These are phyloP conservation scores for Juncus effusus DNA, from an alignment of 176 grass and related monocot genomes.

Conservation along the genomic window DNA sequence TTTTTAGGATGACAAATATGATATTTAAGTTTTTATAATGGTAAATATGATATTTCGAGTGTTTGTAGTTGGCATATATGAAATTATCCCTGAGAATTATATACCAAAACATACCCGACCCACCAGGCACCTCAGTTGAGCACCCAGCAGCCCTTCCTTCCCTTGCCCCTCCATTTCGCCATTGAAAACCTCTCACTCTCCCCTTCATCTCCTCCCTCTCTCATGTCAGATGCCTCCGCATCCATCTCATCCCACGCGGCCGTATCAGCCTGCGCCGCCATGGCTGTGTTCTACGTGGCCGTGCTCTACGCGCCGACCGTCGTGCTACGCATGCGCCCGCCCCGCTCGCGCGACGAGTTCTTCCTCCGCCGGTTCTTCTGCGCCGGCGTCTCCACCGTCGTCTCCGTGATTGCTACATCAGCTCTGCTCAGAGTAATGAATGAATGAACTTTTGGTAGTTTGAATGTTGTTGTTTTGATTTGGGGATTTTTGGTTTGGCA, in stretches of 20 bases:
- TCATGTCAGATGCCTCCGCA: background rate
- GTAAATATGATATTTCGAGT: too few relatives aligned
- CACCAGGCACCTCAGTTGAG: too few relatives aligned
- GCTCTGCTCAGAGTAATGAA: constrained; percentile 33
- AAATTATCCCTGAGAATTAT: too few relatives aligned
- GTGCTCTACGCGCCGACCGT: constrained; percentile 41
- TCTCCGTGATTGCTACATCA: constrained; percentile 16
- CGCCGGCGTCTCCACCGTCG: constrained; percentile 34
- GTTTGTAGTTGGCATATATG: too few relatives aligned
- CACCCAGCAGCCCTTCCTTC: too few relatives aligned
- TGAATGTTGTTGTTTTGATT: too few relatives aligned
- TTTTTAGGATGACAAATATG: too few relatives aligned
- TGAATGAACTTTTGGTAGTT: background rate
- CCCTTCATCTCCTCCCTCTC: background rate
- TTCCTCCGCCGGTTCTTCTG: constrained; percentile 40
- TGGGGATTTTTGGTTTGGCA: too few relatives aligned
- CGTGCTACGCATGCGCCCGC: constrained; percentile 36
- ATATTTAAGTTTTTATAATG: too few relatives aligned
- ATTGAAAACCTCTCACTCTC: too few relatives aligned
- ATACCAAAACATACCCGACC: too few relatives aligned
- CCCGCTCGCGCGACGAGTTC: constrained; percentile 28
- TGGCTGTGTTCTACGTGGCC: constrained; percentile 50
- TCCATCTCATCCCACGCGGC: constrained; percentile 17
- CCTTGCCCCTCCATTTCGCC: too few relatives aligned
- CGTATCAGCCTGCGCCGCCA: constrained; percentile 36